Evolutionary conservation across 345 rosid genomes (phyloP), one percentile per base, ranked within the genome.

Genomic region (Limnanthes douglasii): DNA sequence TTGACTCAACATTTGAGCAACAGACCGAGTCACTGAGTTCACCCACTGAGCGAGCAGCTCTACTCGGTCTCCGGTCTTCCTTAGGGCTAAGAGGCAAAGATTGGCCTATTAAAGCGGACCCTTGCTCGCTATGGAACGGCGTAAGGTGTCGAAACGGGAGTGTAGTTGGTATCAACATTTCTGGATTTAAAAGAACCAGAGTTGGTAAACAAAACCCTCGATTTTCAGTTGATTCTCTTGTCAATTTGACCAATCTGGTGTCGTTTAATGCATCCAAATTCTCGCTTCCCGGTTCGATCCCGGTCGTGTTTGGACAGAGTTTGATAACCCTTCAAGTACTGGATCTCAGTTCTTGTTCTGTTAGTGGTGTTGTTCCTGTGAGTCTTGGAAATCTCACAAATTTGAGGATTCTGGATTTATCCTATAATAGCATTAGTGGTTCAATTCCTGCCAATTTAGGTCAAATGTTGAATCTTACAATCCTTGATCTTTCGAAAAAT

Each of bases 121-220:
- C 93, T 43, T 90, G 98, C 51, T 43, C 43, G 17, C 21, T 10
- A n/a, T 84, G 98, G 98, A 61, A 33, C 2, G 98, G 98, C 13
- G 47, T 90, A 9, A 41, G 4, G 5, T 90, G 98, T 53, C 36
- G 47, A 34, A 76, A 70, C 45, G 86, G 94, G 6, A 72, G 75
- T 37, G 92, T 90, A 33, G 41, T 28, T 34, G 66, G 53, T 15
- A 70, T 90, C 53, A 62, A 74, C 63, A 74, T 90, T 47, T 79
- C 94, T 32, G 86, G 94, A 48, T 90, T 90, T 39, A 59, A 72
- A 58, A 84, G 98, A 49, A 84, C 95, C 4, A 63, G 92, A 45
- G 0, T 64, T 50, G 95, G 98, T 31, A 41, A 51, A 11, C 71
- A 18, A 57, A 80, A 84, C 68, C 95, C 95, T 1, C 64, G 46